phyloP scores from a whole-genome alignment of 1,139 yeast species.

The Nakaseomyces kungkrabaensis region DNA sequence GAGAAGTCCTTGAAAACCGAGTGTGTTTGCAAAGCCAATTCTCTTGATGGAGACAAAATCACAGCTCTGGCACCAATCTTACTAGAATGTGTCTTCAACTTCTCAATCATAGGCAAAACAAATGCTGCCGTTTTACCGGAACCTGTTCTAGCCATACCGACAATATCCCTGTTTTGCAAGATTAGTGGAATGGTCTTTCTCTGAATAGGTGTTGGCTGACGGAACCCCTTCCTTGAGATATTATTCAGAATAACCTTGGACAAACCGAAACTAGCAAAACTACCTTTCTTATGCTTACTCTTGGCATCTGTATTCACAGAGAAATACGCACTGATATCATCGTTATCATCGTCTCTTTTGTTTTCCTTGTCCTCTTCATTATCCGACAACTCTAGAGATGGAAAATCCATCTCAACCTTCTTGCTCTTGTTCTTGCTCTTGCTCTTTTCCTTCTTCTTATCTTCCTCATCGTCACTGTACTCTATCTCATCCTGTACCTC shows the following conservation, averaged over 20 bases:
- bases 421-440: conserved; percentile 10
- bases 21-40: conserved; percentile 79
- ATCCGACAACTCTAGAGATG: conserved; percentile 59
- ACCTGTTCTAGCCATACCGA: conserved; percentile 99
- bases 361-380: conserved; percentile 34
- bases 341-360: conserved; percentile 37
- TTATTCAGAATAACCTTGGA: conserved; percentile 62
- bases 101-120: conserved; percentile 84
- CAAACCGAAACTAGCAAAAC: conserved; percentile 85
- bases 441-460: conserved; percentile 15
- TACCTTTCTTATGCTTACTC: conserved; percentile 63
- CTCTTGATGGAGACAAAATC: conserved; percentile 81
- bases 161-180: conserved; percentile 83
- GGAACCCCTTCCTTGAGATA: conserved; percentile 76
- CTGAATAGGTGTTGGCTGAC: conserved; percentile 96
- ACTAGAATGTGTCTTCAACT: conserved; percentile 70
- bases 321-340: conserved; percentile 39
- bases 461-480: conserved; percentile 39
- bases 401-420: conserved; percentile 34
- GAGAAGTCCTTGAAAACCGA: conserved; percentile 85
- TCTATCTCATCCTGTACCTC: conserved; percentile 49
- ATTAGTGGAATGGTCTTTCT: conserved; percentile 88
- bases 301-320: conserved; percentile 31
- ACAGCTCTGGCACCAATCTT: conserved; percentile 85
- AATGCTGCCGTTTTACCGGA: conserved; percentile 99